Conservation (phyloP, 345 rosid genomes). For the Populus deltoides region DNA sequence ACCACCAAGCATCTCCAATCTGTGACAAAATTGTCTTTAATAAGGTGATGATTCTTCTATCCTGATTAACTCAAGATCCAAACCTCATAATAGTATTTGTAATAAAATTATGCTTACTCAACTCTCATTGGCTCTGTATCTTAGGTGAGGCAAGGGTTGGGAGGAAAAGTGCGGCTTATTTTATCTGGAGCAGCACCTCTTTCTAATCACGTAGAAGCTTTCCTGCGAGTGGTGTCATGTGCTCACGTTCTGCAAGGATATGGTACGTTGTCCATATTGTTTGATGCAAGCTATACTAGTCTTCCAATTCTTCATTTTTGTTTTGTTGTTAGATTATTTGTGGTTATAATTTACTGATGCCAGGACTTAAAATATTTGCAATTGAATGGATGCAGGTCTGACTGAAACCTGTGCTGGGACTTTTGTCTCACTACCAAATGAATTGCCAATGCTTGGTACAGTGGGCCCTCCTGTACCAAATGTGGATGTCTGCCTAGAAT, state of each 20-base stretch:
- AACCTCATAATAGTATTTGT: background rate
- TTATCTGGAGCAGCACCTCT: conserved; percentile 98
- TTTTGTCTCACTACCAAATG: conserved; percentile 85
- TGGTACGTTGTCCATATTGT: conserved; percentile 44
- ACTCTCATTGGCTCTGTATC: conserved; percentile 5
- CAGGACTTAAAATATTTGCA: conserved; percentile 5
- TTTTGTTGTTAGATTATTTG: background rate
- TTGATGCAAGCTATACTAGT: background rate
- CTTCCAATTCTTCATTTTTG: background rate
- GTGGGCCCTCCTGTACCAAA: conserved; percentile 99
- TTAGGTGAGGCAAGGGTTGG: conserved; percentile 89
- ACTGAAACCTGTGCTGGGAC: conserved; percentile 96
- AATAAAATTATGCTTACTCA: background rate
- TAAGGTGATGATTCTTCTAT: conserved; percentile 48
- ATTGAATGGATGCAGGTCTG: conserved; percentile 50
- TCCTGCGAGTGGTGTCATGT: conserved; percentile 91
- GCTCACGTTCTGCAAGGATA: conserved; percentile 98
- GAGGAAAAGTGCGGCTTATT: conserved; percentile 85
- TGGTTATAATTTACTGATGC: background rate
- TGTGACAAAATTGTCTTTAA: conserved; percentile 82
- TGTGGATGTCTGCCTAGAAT: conserved; percentile 81
- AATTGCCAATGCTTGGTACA: conserved; percentile 71
- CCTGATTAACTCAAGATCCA: background rate
- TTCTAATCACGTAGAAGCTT: conserved; percentile 76
- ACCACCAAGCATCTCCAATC: conserved; percentile 74